These are phyloP conservation scores for Penicillium sp. DNA, from an alignment of 2,329 filamentous ascomycete genomes.

Conservation along the genomic window DNA sequence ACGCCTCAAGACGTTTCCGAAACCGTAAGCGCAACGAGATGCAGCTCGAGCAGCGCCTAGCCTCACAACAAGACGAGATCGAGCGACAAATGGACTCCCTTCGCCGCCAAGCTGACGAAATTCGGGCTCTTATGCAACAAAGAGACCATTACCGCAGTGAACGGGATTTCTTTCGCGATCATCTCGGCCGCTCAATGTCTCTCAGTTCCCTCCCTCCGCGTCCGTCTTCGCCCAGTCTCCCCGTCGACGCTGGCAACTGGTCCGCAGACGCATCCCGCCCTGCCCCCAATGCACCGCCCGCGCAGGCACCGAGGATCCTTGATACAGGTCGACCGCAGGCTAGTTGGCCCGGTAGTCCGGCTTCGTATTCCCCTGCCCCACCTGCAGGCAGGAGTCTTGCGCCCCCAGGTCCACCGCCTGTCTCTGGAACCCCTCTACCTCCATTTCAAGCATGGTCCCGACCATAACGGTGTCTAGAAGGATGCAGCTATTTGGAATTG, in stretches of 20 bases:
- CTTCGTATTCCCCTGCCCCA: conserved; percentile 18
- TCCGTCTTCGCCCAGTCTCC: conserved; percentile 35
- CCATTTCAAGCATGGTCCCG: conserved; percentile 28
- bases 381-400: conserved; percentile 9
- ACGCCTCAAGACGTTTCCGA: conserved; percentile 46
- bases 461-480: conserved; percentile 7
- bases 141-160: conserved; percentile 46
- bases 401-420: conserved; percentile 15
- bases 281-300: conserved; percentile 1
- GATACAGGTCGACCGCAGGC: conserved; percentile 20
- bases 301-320: conserved; percentile 9
- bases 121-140: conserved; percentile 38
- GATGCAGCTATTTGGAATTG: background rate
- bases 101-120: conserved; percentile 38
- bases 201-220: conserved; percentile 33
- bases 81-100: conserved; percentile 34
- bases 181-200: conserved; percentile 31
- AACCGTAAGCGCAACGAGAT: conserved; percentile 47
- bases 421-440: conserved; percentile 23
- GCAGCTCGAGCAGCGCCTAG: conserved; percentile 44
- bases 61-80: conserved; percentile 43
- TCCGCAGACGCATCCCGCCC: conserved; percentile 13
- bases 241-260: conserved; percentile 12
- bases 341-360: conserved; percentile 21
- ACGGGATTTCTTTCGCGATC: conserved; percentile 45